These are phyloP conservation scores for Andrographis paniculata DNA, from an alignment of 305 asterid species.

Conservation along the genomic window DNA sequence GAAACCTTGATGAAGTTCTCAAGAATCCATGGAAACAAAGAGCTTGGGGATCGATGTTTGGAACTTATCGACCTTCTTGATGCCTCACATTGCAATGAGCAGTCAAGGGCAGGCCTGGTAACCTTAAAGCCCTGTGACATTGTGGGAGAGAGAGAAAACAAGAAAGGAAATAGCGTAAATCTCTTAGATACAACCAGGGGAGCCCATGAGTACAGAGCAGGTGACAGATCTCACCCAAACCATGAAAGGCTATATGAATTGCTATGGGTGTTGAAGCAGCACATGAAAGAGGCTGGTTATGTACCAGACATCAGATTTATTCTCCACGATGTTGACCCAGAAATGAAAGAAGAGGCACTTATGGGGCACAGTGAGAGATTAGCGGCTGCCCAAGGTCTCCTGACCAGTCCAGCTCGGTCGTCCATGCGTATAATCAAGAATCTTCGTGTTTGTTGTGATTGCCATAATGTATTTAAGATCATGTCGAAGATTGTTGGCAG, in stretches of 20 bases:
- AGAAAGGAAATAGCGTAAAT: slow-evolving; percentile 38
- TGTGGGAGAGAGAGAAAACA: slow-evolving; percentile 41
- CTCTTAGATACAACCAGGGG: slow-evolving; percentile 44
- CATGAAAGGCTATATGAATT: slow-evolving; percentile 45
- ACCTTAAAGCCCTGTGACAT: slow-evolving; percentile 43
- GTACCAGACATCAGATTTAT: slow-evolving; percentile 63
- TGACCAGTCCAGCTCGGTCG: slow-evolving; percentile 56
- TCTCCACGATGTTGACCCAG: slow-evolving; percentile 84
- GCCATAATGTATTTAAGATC: slow-evolving; percentile 77
- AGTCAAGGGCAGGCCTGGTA: slow-evolving; percentile 59
- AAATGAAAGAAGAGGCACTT: slow-evolving; percentile 78
- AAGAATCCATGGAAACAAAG: slow-evolving; percentile 66
- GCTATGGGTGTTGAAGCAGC: slow-evolving; percentile 61
- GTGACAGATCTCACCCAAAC: slow-evolving; percentile 78
- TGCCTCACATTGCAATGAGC: slow-evolving; percentile 46
- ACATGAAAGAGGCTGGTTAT: slow-evolving; percentile 78
- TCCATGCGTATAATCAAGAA: slow-evolving; percentile 71
- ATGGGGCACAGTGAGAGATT: slow-evolving; percentile 88
- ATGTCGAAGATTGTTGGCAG: slow-evolving; percentile 80
- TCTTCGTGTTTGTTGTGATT: slow-evolving; percentile 72
- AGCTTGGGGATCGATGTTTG: slow-evolving; percentile 75
- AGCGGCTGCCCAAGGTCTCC: slow-evolving; percentile 76
- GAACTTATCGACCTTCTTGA: slow-evolving; percentile 50
- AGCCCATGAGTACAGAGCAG: slow-evolving; percentile 73
- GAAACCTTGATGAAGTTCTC: slow-evolving; percentile 58